Evolutionary conservation across 192 early-diverging fungal species (phyloP).

Genomic region (Entomortierella parvispora): DNA sequence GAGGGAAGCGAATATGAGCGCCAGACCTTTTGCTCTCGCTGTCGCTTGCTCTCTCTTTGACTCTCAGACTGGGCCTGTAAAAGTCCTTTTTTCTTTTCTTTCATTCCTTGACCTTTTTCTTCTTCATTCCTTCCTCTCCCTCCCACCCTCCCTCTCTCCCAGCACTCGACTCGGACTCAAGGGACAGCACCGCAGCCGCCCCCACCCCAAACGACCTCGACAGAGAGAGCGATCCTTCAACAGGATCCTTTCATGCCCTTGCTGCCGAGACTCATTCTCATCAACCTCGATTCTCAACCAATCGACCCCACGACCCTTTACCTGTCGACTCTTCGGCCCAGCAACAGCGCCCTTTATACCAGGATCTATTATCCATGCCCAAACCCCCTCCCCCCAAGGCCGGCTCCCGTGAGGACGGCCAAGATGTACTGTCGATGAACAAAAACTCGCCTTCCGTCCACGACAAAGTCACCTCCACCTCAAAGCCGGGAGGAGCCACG

Average conservation of each 20-base stretch:
- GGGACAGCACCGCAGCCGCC: neutral
- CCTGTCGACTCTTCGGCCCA: neutral
- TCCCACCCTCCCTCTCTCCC: neutral
- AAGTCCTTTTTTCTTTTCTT: too few relatives aligned
- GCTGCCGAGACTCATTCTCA: neutral
- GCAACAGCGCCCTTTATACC: neutral
- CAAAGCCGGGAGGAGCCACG: too few relatives aligned
- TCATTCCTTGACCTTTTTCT: too few relatives aligned
- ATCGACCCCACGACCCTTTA: conserved; percentile 10
- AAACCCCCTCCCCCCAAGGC: neutral
- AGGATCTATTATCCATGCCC: neutral
- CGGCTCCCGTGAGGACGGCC: too few relatives aligned
- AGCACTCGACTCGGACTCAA: neutral
- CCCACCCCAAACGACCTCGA: neutral
- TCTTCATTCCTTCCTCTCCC: neutral
- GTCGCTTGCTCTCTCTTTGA: too few relatives aligned
- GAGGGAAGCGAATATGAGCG: too few relatives aligned
- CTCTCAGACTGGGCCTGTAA: too few relatives aligned
- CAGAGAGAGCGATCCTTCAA: conserved; percentile 39
- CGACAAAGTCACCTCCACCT: neutral
- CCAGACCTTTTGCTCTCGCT: too few relatives aligned
- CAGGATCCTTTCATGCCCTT: conserved; percentile 23
- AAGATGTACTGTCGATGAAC: too few relatives aligned
- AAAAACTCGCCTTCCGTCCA: too few relatives aligned
- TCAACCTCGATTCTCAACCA: conserved; percentile 49